Percentiles rank a stretch among this genome's conserved stretches.
Evolutionary conservation across 257 asterid genomes (phyloP).

Genomic region (Solanum pinnatisectum): DNA sequence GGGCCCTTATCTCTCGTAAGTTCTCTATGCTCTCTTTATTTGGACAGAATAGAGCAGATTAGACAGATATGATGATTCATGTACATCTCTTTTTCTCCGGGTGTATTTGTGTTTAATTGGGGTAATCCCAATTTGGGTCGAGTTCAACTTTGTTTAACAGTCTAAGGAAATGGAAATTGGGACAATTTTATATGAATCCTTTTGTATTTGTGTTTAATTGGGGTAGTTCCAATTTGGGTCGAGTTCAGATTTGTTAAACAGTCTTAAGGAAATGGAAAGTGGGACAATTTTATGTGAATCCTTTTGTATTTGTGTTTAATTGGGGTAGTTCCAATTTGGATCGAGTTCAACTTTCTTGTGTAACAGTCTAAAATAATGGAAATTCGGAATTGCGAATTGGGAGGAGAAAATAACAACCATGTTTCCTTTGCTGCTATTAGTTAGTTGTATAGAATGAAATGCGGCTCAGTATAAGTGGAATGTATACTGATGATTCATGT

Average conservation of each 20-base stretch:
- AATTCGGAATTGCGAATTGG: background rate
- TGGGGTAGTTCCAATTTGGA: background rate
- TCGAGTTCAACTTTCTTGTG: background rate
- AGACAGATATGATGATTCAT: background rate
- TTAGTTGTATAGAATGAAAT: background rate
- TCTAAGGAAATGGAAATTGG: background rate
- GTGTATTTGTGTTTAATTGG: background rate
- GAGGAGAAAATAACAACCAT: background rate
- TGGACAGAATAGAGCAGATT: background rate
- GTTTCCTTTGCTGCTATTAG: background rate
- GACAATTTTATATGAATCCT: background rate
- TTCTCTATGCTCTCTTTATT: background rate
- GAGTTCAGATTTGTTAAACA: background rate
- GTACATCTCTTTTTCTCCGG: background rate
- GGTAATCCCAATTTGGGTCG: background rate
- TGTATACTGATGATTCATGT: background rate
- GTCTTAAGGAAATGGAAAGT: background rate
- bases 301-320: background rate
- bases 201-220: background rate
- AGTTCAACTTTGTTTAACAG: background rate
- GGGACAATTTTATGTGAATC: background rate
- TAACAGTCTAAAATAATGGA: background rate
- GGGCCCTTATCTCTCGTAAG: constrained; percentile 79
- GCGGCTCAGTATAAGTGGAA: background rate
- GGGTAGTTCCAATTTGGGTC: background rate